Conservation (phyloP, 1,139 yeast species). For the Kazachstania sp. region DNA sequence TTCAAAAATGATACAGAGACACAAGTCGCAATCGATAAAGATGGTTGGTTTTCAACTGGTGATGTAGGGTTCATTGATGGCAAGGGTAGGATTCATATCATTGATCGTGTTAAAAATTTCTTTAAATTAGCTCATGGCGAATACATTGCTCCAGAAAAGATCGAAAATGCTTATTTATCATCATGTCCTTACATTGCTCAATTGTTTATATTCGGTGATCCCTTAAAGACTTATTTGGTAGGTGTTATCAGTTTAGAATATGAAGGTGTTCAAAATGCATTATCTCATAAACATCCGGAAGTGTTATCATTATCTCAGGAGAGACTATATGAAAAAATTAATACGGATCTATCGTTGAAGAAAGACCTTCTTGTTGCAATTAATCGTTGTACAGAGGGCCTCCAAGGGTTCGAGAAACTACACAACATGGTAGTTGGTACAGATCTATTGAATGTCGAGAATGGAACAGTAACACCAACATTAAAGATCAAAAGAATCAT, state of each 20-base stretch:
- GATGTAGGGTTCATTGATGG: constrained; percentile 55
- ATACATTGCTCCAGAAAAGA: constrained; percentile 70
- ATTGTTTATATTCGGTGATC: constrained; percentile 62
- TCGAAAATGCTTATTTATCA: constrained; percentile 57
- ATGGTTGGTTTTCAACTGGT: constrained; percentile 75
- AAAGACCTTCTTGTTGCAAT: constrained; percentile 21
- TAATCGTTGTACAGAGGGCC: constrained; percentile 26
- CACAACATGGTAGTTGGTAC: constrained; percentile 51
- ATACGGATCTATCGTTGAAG: constrained; percentile 21
- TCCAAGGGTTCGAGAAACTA: constrained; percentile 51
- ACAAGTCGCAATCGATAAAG: constrained; percentile 43
- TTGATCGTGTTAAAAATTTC: constrained; percentile 74
- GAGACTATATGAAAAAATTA: constrained; percentile 26
- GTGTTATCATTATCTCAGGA: constrained; percentile 19
- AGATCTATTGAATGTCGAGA: constrained; percentile 60
- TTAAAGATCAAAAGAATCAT: constrained; percentile 59
- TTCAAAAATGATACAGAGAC: constrained; percentile 52
- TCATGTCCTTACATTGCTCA: constrained; percentile 46
- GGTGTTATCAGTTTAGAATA: constrained; percentile 59
- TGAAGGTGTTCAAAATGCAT: constrained; percentile 23
- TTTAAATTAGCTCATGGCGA: constrained; percentile 79
- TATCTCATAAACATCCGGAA: constrained; percentile 12
- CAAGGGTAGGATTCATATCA: constrained; percentile 49
- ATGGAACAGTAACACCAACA: constrained; percentile 66
- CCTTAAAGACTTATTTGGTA: constrained; percentile 50